These are phyloP conservation scores for Lachnellula willkommii DNA, from an alignment of 2,329 filamentous ascomycete species.

Conservation along the genomic window DNA sequence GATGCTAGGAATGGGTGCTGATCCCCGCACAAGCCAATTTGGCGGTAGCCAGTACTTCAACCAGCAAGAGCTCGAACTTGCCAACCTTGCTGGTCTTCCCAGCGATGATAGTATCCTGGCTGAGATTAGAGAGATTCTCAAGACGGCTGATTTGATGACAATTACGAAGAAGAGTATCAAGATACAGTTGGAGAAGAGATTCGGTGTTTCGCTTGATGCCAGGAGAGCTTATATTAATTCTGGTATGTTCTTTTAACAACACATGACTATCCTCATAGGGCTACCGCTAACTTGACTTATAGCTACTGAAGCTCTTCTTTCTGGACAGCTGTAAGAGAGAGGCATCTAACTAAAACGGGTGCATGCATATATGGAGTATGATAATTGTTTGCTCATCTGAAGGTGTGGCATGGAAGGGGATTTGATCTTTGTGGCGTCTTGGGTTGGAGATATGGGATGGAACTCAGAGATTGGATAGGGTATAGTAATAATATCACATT, in stretches of 20 bases:
- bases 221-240: conserved; percentile 92
- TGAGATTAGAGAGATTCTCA: conserved; percentile 90
- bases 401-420: too few relatives aligned
- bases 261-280: not conserved
- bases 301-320: conserved; percentile 75
- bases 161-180: conserved; percentile 99
- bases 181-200: conserved; percentile 82
- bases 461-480: too few relatives aligned
- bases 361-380: conserved; percentile 3
- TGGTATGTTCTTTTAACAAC: conserved; percentile 52
- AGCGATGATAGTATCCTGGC: conserved; percentile 84
- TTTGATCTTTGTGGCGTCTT: too few relatives aligned
- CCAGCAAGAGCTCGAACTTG: conserved; percentile 65
- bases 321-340: conserved; percentile 59
- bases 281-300: conserved; percentile 29
- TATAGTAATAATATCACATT: too few relatives aligned
- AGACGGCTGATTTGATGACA: conserved; percentile 90
- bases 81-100: conserved; percentile 67
- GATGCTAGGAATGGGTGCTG: conserved; percentile 38
- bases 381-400: too few relatives aligned
- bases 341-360: too few relatives aligned
- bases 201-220: conserved; percentile 77
- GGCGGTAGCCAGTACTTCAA: conserved; percentile 47
- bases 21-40: conserved; percentile 39
- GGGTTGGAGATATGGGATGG: too few relatives aligned